Evolutionary conservation across 2,329 filamentous ascomycete genomes (phyloP), one percentile per base, ranked within the genome.

Genomic region (Aspergillus transmontanensis): DNA sequence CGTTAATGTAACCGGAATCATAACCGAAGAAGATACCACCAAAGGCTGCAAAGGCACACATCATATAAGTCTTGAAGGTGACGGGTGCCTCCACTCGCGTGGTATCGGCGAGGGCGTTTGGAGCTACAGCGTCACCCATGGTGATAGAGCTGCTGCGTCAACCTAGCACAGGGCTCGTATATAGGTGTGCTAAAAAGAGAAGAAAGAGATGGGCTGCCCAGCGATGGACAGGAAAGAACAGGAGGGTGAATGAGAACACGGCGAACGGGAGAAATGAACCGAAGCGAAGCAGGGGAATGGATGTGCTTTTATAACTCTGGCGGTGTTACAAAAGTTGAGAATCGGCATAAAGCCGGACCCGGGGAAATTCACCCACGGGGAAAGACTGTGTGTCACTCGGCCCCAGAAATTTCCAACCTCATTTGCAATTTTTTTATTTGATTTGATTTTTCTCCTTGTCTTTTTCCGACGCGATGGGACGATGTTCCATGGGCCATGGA

Each of bases 11-110:
- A 59, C 84, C 83, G 57, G 83, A 85, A 69, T 87, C 85, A 71
- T 86, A 87, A 62, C 85, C 85, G 70, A 87, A 87, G 74, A 86
- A 84, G 71, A 87, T 85, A 73, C 85, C 85, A 70, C 85, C 85
- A 72, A 87, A 87, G 45, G 85, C 83, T 21, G 85, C 85, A 71
- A 87, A 87, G 62, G 84, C 85, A 71, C 85, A 87, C 78, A 87
- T 84, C 41, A 87, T 68, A 74, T 87, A 87, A 14, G 87, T 86
- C 79, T 86, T 86, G 70, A 83, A 61, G 60, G 85, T 86, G 61
- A 87, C 83, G 10, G 85, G 85, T 32, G 85, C 85, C 72, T 87
- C 85, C 69, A 89, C 81, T 69, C 84, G 84, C 69, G 76, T 77
- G 68, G 83, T 79, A 71, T 87, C 83, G 71, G 78, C 70, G 61